Evolutionary conservation across 371 early-diverging fungal species (phyloP).

Genomic region (Blyttiomyces sp.): DNA sequence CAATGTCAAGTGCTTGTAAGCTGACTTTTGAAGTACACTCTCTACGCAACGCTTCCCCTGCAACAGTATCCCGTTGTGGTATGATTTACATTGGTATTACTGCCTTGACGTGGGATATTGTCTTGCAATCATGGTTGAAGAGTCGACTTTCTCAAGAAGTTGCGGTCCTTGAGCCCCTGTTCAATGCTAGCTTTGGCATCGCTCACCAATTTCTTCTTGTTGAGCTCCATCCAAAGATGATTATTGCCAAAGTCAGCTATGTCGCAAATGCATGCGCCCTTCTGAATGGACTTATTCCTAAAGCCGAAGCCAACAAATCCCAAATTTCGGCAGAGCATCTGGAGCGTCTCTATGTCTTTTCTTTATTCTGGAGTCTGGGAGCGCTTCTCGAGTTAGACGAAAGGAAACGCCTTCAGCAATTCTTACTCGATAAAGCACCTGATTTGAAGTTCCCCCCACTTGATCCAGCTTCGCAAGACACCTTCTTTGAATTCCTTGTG

Average conservation of each 20-base stretch:
- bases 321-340: slow-evolving; percentile 45
- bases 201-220: slow-evolving; percentile 37
- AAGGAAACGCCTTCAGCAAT: slow-evolving; percentile 53
- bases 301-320: slow-evolving; percentile 48
- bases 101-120: slow-evolving; percentile 60
- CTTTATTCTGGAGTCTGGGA: slow-evolving; percentile 55
- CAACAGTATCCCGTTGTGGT: slow-evolving; percentile 63
- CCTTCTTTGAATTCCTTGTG: slow-evolving; percentile 59
- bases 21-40: slow-evolving; percentile 60
- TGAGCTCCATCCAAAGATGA: slow-evolving; percentile 60
- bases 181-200: slow-evolving; percentile 45
- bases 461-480: slow-evolving; percentile 49
- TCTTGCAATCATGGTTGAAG: slow-evolving; percentile 58
- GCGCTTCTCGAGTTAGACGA: slow-evolving; percentile 60
- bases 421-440: slow-evolving; percentile 48
- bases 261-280: slow-evolving; percentile 48
- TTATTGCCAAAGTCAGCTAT: slow-evolving; percentile 47
- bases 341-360: slow-evolving; percentile 52
- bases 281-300: slow-evolving; percentile 55
- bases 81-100: slow-evolving; percentile 66
- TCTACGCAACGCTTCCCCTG: slow-evolving; percentile 56
- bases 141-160: slow-evolving; percentile 44
- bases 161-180: slow-evolving; percentile 49
- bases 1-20: slow-evolving; percentile 59
- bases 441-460: slow-evolving; percentile 52